A percentile compares a stretch with the other conserved stretches of the same genome.
Conservation (phyloP, 768 basidiomycete species). For the Kockovaella imperatae region DNA sequence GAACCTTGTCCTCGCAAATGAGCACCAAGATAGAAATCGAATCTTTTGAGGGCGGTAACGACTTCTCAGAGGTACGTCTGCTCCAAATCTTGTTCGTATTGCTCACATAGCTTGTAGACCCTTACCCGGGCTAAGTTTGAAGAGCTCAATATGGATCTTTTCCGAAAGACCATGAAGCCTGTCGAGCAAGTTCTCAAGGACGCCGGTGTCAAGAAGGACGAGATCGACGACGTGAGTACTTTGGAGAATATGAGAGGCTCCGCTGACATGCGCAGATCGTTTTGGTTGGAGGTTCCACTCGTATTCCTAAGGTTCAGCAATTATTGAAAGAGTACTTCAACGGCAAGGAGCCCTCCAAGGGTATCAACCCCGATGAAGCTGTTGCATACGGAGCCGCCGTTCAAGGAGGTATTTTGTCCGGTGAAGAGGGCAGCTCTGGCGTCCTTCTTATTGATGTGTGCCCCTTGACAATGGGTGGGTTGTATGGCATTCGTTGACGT, state of each 20-base stretch:
- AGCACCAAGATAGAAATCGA: slow-evolving; percentile 89
- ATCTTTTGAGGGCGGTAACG: slow-evolving; percentile 89
- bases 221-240: slow-evolving; percentile 68
- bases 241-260: background rate
- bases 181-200: slow-evolving; percentile 99
- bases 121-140: slow-evolving; percentile 98
- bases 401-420: slow-evolving; percentile 95
- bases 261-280: slow-evolving; percentile 54
- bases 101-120: slow-evolving; percentile 11
- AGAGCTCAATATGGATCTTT: slow-evolving; percentile 96
- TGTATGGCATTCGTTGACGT: background rate
- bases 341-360: slow-evolving; percentile 97
- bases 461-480: slow-evolving; percentile 50
- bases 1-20: slow-evolving; percentile 86
- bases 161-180: slow-evolving; percentile 99
- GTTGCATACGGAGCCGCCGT: slow-evolving; percentile 99
- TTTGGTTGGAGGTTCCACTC: slow-evolving; percentile 94
- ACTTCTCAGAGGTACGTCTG: slow-evolving; percentile 67
- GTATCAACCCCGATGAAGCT: slow-evolving; percentile 98
- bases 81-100: background rate
- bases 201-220: slow-evolving; percentile 95
- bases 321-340: slow-evolving; percentile 98
- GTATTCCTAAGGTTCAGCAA: slow-evolving; percentile 95
- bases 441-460: slow-evolving; percentile 89
- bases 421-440: slow-evolving; percentile 78